Percentiles rank a stretch among this genome's conserved stretches.
phyloP scores from a whole-genome alignment of 495 filamentous ascomycete genomes.

The Penicillium fimorum region DNA sequence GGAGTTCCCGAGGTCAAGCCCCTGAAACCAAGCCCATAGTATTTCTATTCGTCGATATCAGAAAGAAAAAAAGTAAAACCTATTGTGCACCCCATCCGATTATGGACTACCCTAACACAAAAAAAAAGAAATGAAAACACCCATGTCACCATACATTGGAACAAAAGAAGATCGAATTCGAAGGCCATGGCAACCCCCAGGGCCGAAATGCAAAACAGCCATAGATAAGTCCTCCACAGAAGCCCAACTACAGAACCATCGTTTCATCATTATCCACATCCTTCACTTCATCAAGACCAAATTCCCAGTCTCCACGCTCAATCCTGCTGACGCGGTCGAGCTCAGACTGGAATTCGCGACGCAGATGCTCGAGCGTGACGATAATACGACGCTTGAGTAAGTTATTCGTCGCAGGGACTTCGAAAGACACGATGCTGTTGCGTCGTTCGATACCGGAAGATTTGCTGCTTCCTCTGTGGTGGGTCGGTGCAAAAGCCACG shows the following conservation, averaged over 20 bases:
- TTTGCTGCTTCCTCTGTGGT: constrained; percentile 30
- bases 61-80: constrained; percentile 10
- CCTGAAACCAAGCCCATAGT: not conserved
- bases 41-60: not conserved
- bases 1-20: not conserved
- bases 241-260: constrained; percentile 40
- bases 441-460: constrained; percentile 9
- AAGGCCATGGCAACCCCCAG: not conserved
- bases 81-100: constrained; percentile 24
- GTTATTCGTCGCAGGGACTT: constrained; percentile 7
- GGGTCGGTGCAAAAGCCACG: constrained; percentile 15
- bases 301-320: constrained; percentile 61
- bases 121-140: constrained; percentile 21
- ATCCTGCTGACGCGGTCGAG: constrained; percentile 71
- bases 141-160: constrained; percentile 18
- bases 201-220: constrained; percentile 10
- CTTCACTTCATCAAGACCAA: constrained; percentile 43
- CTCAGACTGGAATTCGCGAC: constrained; percentile 81
- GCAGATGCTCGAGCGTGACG: constrained; percentile 78
- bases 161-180: constrained; percentile 15
- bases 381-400: constrained; percentile 47
- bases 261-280: constrained; percentile 40
- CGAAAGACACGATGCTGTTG: constrained; percentile 5
- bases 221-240: constrained; percentile 6
- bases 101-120: constrained; percentile 16